phyloP scores from a whole-genome alignment of 768 basidiomycete genomes.

The Pulveroboletus sp. region DNA sequence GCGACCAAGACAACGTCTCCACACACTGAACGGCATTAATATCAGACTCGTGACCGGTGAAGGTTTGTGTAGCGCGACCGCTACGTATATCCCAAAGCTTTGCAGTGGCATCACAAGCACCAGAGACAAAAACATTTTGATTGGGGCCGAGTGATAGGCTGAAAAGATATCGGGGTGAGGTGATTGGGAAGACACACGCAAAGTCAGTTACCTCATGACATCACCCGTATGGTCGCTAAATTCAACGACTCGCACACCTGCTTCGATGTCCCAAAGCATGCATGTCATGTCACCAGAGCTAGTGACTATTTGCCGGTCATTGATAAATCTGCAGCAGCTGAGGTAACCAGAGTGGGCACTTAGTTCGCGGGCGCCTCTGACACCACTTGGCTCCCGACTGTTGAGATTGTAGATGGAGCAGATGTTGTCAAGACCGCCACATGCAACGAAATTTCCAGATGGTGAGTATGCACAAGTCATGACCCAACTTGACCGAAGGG shows the following conservation, averaged over 20 bases:
- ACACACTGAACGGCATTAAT: conserved; percentile 98
- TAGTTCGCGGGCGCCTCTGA: conserved; percentile 90
- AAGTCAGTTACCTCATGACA: conserved; percentile 85
- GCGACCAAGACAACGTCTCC: conserved; percentile 1
- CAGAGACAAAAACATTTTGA: conserved; percentile 95
- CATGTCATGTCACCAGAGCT: conserved; percentile 99
- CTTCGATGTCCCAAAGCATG: conserved; percentile 99
- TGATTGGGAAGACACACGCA: conserved; percentile 2
- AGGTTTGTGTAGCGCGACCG: conserved; percentile 96
- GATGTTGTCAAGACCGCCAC: conserved; percentile 98
- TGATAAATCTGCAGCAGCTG: conserved; percentile 97
- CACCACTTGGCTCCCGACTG: conserved; percentile 64
- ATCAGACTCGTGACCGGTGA: conserved; percentile 97
- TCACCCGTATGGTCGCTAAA: conserved; percentile 99
- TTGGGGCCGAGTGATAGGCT: conserved; percentile 94
- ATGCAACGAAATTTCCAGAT: conserved; percentile 95
- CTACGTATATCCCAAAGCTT: conserved; percentile 99
- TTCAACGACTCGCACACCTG: conserved; percentile 94
- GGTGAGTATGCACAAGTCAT: conserved; percentile 99
- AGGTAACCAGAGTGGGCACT: conserved; percentile 98
- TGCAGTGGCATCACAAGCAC: conserved; percentile 96
- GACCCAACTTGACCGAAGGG: conserved; percentile 96
- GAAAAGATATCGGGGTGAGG: conserved; percentile 11
- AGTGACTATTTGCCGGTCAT: conserved; percentile 97
- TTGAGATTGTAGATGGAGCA: conserved; percentile 97